Base-by-base conservation (phyloP, 306 rosid genomes). In the Rubus parviflorus region DNA sequence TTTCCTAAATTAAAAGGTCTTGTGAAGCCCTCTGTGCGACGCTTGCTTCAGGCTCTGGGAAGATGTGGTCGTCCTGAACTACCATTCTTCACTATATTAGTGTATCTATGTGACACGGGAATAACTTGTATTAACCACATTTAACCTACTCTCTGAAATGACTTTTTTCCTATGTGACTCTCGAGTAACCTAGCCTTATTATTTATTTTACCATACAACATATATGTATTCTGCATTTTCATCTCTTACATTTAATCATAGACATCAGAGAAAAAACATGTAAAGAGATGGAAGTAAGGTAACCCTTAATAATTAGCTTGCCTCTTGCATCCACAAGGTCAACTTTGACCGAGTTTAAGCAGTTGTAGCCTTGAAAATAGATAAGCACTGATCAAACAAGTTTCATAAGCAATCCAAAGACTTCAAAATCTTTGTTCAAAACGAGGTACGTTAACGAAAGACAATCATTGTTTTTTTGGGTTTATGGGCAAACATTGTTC, bases 11-110 rank as follows among this genome's bases (percentile, higher is more conserved):
- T 37, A 58, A 68, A 64, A 58, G 84, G 81, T 58, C 64, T 72
- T 78, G 35, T 56, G 72, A 58, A 68, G 35, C 25, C 83, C 73
- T 76, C 58, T 72, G 72, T 73, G 63, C 57, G 75, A 70, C 81
- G 75, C 75, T 75, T 73, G 82, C 93, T 77, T 62, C 47, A 72
- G 77, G 77, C 62, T 23, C 72, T 64, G 82, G 88, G 89, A 65
- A 86, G 66, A 75, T 81, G 75, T 80, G 70, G 25, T n/a, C 22
- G 10, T 42, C 10, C 68, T 11, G 7, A 57, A 65, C 79, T 81
- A 48, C 40, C 6, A 40, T 69, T 83, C 75, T 84, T 87, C 77
- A 63, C 69, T 85, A 56, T n/a, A 72, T 13, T 40, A 65, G 70
- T 87, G 79, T 87, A 86, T 81, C 74, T 63, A 74, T 77, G 71